These are phyloP conservation scores for Colletotrichum lentis DNA, from an alignment of 2,329 filamentous ascomycete genomes.

Conservation along the genomic window DNA sequence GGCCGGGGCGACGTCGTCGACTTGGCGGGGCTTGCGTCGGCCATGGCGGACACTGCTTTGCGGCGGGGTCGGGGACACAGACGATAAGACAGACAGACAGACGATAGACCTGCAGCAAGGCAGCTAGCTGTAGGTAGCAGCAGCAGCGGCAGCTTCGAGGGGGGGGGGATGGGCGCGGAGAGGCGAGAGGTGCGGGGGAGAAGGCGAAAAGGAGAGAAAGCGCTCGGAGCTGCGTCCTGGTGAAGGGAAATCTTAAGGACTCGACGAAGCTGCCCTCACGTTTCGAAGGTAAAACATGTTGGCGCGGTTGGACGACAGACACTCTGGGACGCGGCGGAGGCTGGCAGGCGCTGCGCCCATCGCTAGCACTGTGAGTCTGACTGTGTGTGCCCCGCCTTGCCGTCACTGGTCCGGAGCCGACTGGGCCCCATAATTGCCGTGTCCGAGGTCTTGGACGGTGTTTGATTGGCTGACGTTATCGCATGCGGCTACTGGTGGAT, in stretches of 20 bases:
- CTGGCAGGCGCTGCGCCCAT: conserved; percentile 16
- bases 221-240: conserved; percentile 20
- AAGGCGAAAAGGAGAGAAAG: neutral
- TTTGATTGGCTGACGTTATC: conserved; percentile 13
- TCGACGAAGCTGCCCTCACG: conserved; percentile 24
- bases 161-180: conserved; percentile 1
- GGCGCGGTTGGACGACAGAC: conserved; percentile 24
- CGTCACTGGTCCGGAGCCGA: conserved; percentile 37
- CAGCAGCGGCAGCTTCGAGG: conserved; percentile 1
- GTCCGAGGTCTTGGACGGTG: neutral
- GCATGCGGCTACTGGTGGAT: neutral
- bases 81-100: conserved; percentile 2
- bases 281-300: conserved; percentile 33
- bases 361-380: conserved; percentile 26
- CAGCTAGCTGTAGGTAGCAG: conserved; percentile 14
- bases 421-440: conserved; percentile 14
- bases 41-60: conserved; percentile 42
- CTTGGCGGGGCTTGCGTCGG: conserved; percentile 46
- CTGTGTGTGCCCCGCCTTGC: conserved; percentile 30
- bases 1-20: conserved; percentile 51
- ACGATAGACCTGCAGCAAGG: conserved; percentile 14
- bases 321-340: conserved; percentile 4
- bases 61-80: conserved; percentile 9
- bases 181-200: neutral
- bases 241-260: conserved; percentile 29